phyloP scores from a whole-genome alignment of 768 basidiomycete species.

The Fibroporia radiculosa region DNA sequence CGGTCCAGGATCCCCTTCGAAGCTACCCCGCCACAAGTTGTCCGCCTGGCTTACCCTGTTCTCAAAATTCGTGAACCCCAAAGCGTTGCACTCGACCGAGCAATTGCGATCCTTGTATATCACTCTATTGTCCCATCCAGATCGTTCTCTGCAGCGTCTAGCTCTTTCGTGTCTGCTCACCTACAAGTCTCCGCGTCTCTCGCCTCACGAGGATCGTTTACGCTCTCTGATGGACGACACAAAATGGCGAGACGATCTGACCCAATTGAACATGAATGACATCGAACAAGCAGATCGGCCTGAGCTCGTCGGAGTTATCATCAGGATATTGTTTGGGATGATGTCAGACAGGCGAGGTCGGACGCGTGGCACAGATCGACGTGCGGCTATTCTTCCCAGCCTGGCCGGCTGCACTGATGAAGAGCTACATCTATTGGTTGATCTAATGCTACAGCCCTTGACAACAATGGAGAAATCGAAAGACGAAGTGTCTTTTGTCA shows the following conservation, averaged over 20 bases:
- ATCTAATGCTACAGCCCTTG: slow-evolving; percentile 82
- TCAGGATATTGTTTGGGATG: slow-evolving; percentile 78
- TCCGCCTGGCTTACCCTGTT: slow-evolving; percentile 77
- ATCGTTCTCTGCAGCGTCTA: slow-evolving; percentile 64
- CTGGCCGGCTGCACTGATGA: slow-evolving; percentile 62
- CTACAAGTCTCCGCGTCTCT: slow-evolving; percentile 61
- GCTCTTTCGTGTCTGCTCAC: slow-evolving; percentile 76
- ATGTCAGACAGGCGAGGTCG: slow-evolving; percentile 78
- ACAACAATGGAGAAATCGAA: slow-evolving; percentile 12
- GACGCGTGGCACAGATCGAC: slow-evolving; percentile 54
- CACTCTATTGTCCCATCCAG: slow-evolving; percentile 77
- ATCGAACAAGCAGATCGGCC: slow-evolving; percentile 47
- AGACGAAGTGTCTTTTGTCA: slow-evolving; percentile 21
- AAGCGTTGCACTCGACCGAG: slow-evolving; percentile 67
- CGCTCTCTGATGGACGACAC: slow-evolving; percentile 73
- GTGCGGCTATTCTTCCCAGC: slow-evolving; percentile 66
- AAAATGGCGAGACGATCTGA: slow-evolving; percentile 83
- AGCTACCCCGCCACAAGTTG: slow-evolving; percentile 55
- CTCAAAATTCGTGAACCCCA: slow-evolving; percentile 89
- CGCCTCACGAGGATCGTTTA: slow-evolving; percentile 54
- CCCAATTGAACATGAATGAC: slow-evolving; percentile 56
- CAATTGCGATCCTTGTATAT: slow-evolving; percentile 60
- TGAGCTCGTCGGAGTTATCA: slow-evolving; percentile 60
- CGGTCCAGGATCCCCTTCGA: slow-evolving; percentile 31
- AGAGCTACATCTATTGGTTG: slow-evolving; percentile 72